phyloP scores from a whole-genome alignment of 148 eudicot genomes.

The Diospyros kaki region DNA sequence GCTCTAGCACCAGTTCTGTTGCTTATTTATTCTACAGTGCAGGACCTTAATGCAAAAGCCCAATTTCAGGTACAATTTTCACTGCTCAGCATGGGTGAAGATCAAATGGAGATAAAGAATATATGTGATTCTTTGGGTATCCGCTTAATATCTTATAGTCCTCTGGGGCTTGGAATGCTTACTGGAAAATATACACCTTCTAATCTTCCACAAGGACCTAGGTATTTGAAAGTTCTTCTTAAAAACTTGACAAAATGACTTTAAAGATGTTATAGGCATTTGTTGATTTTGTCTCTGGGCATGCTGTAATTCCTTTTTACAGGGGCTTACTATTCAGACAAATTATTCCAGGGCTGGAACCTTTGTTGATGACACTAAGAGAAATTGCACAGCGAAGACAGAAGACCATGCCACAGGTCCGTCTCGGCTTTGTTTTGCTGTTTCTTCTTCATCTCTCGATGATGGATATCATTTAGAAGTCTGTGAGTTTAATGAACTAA shows the following conservation, averaged over 20 bases:
- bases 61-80: constrained; percentile 78
- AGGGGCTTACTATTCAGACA: constrained; percentile 78
- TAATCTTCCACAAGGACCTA: constrained; percentile 74
- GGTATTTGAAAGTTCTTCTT: constrained; percentile 31
- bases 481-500: neutral
- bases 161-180: constrained; percentile 95
- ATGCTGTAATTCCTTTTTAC: constrained; percentile 7
- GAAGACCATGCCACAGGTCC: constrained; percentile 81
- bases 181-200: constrained; percentile 82
- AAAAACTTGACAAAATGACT: neutral
- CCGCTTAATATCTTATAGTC: constrained; percentile 76
- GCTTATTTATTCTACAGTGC: neutral
- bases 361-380: constrained; percentile 50
- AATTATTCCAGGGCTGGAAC: constrained; percentile 89
- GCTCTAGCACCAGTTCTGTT: neutral
- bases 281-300: neutral
- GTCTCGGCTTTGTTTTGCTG: neutral
- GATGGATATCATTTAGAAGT: neutral
- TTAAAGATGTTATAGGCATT: neutral
- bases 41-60: neutral
- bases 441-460: neutral
- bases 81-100: constrained; percentile 76
- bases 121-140: constrained; percentile 77
- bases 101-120: constrained; percentile 73
- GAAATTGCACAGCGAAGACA: constrained; percentile 60